Conservation (phyloP, 2,329 filamentous ascomycete species). For the Diaporthe humulicola region DNA sequence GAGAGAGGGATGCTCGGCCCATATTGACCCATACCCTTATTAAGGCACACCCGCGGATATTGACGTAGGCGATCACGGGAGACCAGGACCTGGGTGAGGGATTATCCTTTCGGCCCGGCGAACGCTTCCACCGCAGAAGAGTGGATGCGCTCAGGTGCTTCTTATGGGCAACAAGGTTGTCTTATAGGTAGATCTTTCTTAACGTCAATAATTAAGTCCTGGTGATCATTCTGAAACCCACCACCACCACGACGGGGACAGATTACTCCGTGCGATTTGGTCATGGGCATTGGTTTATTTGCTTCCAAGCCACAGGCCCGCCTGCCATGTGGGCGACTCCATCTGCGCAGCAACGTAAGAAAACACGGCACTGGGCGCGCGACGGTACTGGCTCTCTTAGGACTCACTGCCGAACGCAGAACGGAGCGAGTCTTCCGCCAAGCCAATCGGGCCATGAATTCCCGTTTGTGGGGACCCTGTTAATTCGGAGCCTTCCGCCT, state of each 20-base stretch:
- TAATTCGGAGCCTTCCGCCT: conserved; percentile 14
- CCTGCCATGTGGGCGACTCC: conserved; percentile 3
- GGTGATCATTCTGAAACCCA: conserved; percentile 1
- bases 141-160: neutral
- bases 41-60: neutral
- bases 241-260: neutral
- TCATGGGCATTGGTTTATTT: no score
- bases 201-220: neutral
- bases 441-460: conserved; percentile 5
- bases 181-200: neutral
- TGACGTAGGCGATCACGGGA: neutral
- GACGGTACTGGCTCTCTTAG: neutral
- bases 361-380: neutral
- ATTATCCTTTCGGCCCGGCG: conserved; percentile 5
- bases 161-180: neutral
- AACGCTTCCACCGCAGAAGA: neutral
- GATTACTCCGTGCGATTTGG: neutral
- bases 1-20: neutral
- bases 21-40: neutral
- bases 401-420: conserved; percentile 2
- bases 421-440: conserved; percentile 4
- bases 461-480: neutral
- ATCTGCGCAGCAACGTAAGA: neutral
- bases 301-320: neutral
- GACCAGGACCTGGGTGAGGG: neutral